Base-by-base conservation (phyloP, 2,329 filamentous ascomycete species). In the Clarireedia paspali region DNA sequence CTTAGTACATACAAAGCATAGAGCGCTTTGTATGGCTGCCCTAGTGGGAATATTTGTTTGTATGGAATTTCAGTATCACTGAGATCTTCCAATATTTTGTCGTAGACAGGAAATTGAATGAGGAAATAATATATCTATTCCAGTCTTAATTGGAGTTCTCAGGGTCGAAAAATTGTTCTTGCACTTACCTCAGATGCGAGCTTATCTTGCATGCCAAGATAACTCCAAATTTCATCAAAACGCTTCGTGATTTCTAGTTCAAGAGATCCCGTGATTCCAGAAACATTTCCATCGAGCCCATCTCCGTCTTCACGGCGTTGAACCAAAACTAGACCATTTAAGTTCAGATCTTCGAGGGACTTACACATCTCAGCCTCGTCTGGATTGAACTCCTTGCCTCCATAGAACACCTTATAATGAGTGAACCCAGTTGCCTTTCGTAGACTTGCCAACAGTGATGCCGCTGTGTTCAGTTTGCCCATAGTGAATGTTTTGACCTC, bases 221-320 rank as follows among this genome's bases (percentile, higher is more conserved):
- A 87, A 45, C 83, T 80, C 78, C 94, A 96, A 24, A 99, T 73
- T 59, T 92, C 84, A 53, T 89, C 80, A 65, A 96, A 95, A 69
- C 95, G 88, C 56, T 84, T 79, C 62, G 94, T 74, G 23, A 97
- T 84, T 64, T 92, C 88, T 12, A 82, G 78, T 67, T 97, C 90
- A 2, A 97, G 78, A 38, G 74, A 79, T 60, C 74, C 84, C 47
- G 74, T 80, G 50, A 74, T 82, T 51, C 71, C 77, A 59, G 74
- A 76, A 52, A 78, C 72, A 30, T 75, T 66, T 59, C 74, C 63
- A 26, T 76, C 67, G 56, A 74, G 70, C 3, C 72, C 70, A 7
- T 72, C 68, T 0, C 71, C 66, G 14, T 78, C 75, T 20, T 78
- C 75, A 45, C 83, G 79, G 15, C 78, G 77, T 62, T 82, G 85